Conservation (phyloP, 2,329 filamentous ascomycete species). For the Escovopsis weberi region DNA sequence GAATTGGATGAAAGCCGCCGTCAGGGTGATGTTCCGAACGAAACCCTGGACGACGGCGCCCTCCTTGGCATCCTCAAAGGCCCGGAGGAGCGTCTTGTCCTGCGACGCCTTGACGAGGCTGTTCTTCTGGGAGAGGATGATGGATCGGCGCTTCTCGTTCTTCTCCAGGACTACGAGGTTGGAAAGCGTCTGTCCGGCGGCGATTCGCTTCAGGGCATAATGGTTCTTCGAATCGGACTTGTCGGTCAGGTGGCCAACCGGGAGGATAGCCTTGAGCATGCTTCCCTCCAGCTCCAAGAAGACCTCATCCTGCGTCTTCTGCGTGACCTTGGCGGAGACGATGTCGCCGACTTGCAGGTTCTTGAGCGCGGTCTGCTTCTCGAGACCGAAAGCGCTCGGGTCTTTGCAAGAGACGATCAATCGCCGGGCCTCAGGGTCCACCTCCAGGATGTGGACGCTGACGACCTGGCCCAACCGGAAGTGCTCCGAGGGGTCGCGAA, state of each 20-base stretch:
- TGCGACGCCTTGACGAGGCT: conserved; percentile 65
- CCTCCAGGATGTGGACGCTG: conserved; percentile 71
- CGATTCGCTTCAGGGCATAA: conserved; percentile 64
- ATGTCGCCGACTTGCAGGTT: conserved; percentile 58
- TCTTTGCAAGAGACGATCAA: conserved; percentile 91
- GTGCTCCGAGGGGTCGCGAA: conserved; percentile 75
- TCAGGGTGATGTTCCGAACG: conserved; percentile 68
- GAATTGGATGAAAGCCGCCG: conserved; percentile 82
- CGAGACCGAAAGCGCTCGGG: conserved; percentile 57
- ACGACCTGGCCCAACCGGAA: conserved; percentile 86
- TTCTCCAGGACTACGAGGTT: conserved; percentile 83
- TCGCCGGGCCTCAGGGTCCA: conserved; percentile 55
- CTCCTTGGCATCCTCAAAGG: conserved; percentile 56
- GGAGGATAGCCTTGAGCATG: conserved; percentile 64
- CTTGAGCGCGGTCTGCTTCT: conserved; percentile 64
- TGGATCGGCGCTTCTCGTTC: conserved; percentile 57
- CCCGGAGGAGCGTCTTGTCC: conserved; percentile 54
- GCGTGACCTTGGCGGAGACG: conserved; percentile 65
- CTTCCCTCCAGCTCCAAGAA: conserved; percentile 61
- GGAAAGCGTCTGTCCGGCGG: conserved; percentile 68
- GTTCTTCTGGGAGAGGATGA: conserved; percentile 70
- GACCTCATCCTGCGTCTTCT: conserved; percentile 63
- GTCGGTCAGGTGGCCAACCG: conserved; percentile 69
- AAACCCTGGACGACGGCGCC: conserved; percentile 62
- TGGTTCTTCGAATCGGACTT: conserved; percentile 66